Evolutionary conservation across 2,329 filamentous ascomycete genomes (phyloP).

Genomic region (Tolypocladium tropicale): DNA sequence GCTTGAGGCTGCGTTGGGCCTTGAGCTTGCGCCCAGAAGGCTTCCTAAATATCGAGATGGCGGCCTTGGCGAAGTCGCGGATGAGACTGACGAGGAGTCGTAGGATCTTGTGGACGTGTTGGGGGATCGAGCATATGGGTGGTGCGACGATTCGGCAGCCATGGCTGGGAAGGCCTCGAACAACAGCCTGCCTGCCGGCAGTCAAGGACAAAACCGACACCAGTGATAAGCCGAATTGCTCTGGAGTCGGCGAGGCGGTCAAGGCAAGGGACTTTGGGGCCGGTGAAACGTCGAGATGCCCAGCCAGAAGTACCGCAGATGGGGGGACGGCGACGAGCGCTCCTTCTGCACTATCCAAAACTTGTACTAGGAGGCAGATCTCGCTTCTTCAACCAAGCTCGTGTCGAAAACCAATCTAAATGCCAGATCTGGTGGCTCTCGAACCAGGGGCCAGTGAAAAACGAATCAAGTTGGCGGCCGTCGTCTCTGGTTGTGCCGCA

Average conservation of each 20-base stretch:
- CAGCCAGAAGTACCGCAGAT: not conserved
- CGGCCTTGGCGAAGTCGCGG: slow-evolving; percentile 48
- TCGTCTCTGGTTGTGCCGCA: slow-evolving; percentile 12
- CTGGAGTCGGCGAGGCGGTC: not conserved
- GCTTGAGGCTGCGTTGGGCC: slow-evolving; percentile 36
- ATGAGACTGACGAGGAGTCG: slow-evolving; percentile 54
- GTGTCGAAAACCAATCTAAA: slow-evolving; percentile 6
- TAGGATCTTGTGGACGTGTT: slow-evolving; percentile 52
- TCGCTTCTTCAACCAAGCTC: slow-evolving; percentile 8
- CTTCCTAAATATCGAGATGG: slow-evolving; percentile 41
- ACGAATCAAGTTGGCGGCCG: slow-evolving; percentile 9
- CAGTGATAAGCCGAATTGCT: not conserved
- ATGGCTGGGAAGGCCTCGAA: slow-evolving; percentile 6
- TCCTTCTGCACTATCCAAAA: not conserved
- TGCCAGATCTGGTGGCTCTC: slow-evolving; percentile 1
- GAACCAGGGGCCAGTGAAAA: slow-evolving; percentile 5
- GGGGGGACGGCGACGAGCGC: not conserved
- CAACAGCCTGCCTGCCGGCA: not conserved
- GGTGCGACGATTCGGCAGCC: slow-evolving; percentile 47
- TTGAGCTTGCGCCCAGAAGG: slow-evolving; percentile 40
- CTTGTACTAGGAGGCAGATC: slow-evolving; percentile 8
- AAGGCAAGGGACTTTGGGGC: not conserved
- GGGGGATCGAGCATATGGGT: slow-evolving; percentile 49
- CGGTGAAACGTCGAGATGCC: not conserved
- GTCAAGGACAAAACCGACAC: not conserved